phyloP scores from a whole-genome alignment of 2,329 filamentous ascomycete genomes.

The Neurospora crassa region DNA sequence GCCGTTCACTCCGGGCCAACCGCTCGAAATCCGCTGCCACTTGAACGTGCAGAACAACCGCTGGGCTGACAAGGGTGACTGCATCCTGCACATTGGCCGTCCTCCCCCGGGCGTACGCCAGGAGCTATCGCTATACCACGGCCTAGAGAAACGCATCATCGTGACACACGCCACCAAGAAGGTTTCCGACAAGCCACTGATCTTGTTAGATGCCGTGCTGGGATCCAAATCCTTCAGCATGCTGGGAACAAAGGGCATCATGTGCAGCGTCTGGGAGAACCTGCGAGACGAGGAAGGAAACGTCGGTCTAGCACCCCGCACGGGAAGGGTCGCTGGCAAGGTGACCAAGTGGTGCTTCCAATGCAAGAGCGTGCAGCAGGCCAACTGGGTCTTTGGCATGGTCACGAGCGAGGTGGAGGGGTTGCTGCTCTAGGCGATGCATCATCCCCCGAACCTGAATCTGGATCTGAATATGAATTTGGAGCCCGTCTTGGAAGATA shows the following conservation, averaged over 20 bases:
- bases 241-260: constrained; percentile 76
- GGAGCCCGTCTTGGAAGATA: neutral
- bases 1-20: constrained; percentile 16
- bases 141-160: constrained; percentile 76
- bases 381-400: constrained; percentile 50
- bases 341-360: constrained; percentile 58
- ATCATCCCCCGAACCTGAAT: neutral
- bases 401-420: constrained; percentile 31
- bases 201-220: constrained; percentile 74
- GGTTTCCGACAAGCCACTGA: constrained; percentile 43
- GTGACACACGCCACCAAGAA: constrained; percentile 63
- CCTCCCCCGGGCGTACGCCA: constrained; percentile 55
- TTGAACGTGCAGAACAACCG: constrained; percentile 65
- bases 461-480: neutral
- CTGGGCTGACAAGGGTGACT: constrained; percentile 88
- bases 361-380: constrained; percentile 42
- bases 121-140: constrained; percentile 50
- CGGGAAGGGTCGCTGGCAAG: constrained; percentile 41
- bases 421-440: constrained; percentile 12
- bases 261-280: constrained; percentile 80
- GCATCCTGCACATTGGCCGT: constrained; percentile 69
- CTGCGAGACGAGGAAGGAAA: constrained; percentile 53
- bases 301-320: constrained; percentile 40
- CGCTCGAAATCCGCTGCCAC: constrained; percentile 61
- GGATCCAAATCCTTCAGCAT: constrained; percentile 77